Base-by-base conservation (phyloP, 805 yeast species). In the Wickerhamomyces strasburgensis region DNA sequence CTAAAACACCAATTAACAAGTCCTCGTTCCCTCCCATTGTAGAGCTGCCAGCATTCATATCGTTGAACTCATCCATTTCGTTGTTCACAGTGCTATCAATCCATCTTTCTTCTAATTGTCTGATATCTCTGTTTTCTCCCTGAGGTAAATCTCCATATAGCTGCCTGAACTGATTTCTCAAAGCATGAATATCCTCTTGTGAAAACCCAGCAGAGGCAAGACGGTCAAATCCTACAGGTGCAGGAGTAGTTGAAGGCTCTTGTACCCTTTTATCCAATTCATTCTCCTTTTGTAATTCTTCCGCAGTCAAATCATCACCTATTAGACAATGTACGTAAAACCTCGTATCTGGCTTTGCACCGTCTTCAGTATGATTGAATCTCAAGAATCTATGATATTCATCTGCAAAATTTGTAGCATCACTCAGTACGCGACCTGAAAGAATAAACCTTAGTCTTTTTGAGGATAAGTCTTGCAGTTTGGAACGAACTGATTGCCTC, bases 91-190 rank as follows among this genome's bases (percentile, higher is more conserved):
- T 82, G 33, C 81, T 77, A 47, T 87, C 93, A 43, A 87, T 83
- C 95, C 96, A 88, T 39, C 85, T 68, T 47, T 87, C 96, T 54
- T 87, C 96, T 40, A 86, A 57, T 45, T 80, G 80, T 34, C 86
- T 57, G 2, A 80, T 58, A 39, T 72, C 84, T 33, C 61, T 70
- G 26, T 27, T 25, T 14, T 51, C 32, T 39, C 50, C 42, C n/a
- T 48, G 32, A 38, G 41, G 59, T 47, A 60, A 34, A 38, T 63
- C 67, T 0, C 85, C 85, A 56, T 85, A 84, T 3, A 88, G 67
- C 39, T 70, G 68, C 40, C 75, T 72, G 53, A 89, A 88, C 56
- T 88, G 96, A 35, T 72, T 63, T 41, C 96, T 68, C 41, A 89
- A 59, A 38, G 79, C 80, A 29, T 67, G 67, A 19, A 89, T 75